Conservation (phyloP, 345 rosid species). For the Brassica incana region DNA sequence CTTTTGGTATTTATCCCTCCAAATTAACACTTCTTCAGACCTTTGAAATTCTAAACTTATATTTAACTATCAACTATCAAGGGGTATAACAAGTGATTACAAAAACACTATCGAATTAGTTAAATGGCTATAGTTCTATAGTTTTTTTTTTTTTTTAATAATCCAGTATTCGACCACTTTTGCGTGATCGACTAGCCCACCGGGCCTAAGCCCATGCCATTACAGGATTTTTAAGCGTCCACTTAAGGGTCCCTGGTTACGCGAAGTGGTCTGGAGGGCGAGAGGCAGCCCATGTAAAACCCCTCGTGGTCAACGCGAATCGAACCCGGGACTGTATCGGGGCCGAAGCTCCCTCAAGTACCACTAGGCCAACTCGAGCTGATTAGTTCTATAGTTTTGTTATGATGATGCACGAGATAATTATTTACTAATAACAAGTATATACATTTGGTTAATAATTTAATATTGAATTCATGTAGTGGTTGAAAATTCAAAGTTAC, state of each 20-base stretch:
- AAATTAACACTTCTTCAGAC: neutral
- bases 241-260: too few relatives aligned
- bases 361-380: too few relatives aligned
- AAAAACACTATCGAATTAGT: neutral
- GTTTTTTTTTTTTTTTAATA: neutral
- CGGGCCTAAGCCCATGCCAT: too few relatives aligned
- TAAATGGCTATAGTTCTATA: neutral
- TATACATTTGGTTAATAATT: neutral
- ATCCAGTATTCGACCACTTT: too few relatives aligned
- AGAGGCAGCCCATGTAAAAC: too few relatives aligned
- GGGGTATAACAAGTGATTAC: neutral
- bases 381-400: constrained; percentile 14
- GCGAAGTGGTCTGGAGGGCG: too few relatives aligned
- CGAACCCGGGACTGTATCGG: too few relatives aligned
- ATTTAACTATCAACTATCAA: neutral
- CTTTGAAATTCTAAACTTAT: neutral
- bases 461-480: neutral
- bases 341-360: too few relatives aligned
- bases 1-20: too few relatives aligned
- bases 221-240: too few relatives aligned
- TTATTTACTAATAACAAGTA: neutral
- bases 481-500: neutral
- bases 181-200: too few relatives aligned
- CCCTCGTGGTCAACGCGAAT: too few relatives aligned
- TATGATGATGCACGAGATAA: neutral